Base-by-base conservation (phyloP, 1,284 basidiomycete genomes). In the Irpex rosettiformis region DNA sequence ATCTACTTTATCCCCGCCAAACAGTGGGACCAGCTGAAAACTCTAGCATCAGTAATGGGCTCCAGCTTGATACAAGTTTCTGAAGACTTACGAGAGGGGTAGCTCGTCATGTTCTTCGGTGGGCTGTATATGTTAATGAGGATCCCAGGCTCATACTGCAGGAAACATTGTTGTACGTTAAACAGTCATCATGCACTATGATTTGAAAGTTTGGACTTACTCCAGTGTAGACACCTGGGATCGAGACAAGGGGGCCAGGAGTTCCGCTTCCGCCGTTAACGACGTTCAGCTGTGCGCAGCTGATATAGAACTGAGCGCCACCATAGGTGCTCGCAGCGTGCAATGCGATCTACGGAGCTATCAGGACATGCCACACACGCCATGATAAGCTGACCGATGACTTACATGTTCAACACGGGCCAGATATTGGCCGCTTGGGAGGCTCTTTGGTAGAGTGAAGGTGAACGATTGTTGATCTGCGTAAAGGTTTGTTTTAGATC, bases 161-260 rank as follows among this genome's bases (percentile, higher is more conserved):
- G 13, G 21, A 21, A 24, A 25, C 16, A 47, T 45, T 22, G 25
- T 22, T 16, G 24, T 16, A n/a, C n/a, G 29, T n/a, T 42, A 8
- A 18, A 18, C 16, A 52, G 27, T 18, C 11, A n/a, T 7, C 47
- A 6, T 52, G 21, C 10, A 4, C 24, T 4, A 21, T 51, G 48
- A n/a, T n/a, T 25, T 10, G 48, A 21, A 13, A 51, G 33, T 8
- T 3, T 25, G 16, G 4, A 62, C 64, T 27, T 55, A 63, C 65
- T 47, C 75, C 75, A 29, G 73, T 77, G 70, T 77, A 77, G 5
- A 73, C 76, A 29, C 76, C 76, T 4, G 77, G 77, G 61, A 78
- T 75, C 13, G 73, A 63, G 13, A 77, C 76, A 8, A 75, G 67
- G 5, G 77, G 77, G 2, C 72, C 70, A 28, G 77, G 77, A 2